Evolutionary conservation across 768 basidiomycete genomes (phyloP).

Genomic region (Suillus decipiens): DNA sequence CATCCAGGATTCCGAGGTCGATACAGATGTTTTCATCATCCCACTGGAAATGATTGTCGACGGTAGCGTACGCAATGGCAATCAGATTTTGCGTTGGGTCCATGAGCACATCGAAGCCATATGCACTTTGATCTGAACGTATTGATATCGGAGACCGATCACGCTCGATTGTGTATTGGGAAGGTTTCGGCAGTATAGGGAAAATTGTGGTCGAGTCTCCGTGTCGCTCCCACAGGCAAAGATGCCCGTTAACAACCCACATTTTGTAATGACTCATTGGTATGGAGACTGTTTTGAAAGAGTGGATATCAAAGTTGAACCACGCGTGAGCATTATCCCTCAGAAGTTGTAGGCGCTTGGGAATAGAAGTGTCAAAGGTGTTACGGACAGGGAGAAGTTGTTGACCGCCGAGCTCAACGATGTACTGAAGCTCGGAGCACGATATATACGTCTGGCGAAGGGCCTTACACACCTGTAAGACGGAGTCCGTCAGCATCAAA

Average conservation of each 20-base stretch:
- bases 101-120: not conserved
- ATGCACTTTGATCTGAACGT: constrained; percentile 1
- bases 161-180: not conserved
- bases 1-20: not conserved
- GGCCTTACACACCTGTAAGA: not conserved
- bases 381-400: not conserved
- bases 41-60: not conserved
- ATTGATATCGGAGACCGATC: not conserved
- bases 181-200: not conserved
- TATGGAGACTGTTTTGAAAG: not conserved
- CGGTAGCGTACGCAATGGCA: not conserved
- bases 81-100: not conserved
- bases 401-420: constrained; percentile 1
- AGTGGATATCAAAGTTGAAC: not conserved
- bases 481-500: not conserved
- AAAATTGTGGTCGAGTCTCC: not conserved
- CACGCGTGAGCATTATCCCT: constrained; percentile 1
- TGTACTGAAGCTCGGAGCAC: constrained; percentile 1
- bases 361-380: not conserved
- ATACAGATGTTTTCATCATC: not conserved
- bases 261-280: not conserved
- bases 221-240: constrained; percentile 1
- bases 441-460: not conserved
- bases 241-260: constrained; percentile 3
- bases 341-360: not conserved